Conservation (phyloP, 345 rosid species). For the Brassica rapa region DNA sequence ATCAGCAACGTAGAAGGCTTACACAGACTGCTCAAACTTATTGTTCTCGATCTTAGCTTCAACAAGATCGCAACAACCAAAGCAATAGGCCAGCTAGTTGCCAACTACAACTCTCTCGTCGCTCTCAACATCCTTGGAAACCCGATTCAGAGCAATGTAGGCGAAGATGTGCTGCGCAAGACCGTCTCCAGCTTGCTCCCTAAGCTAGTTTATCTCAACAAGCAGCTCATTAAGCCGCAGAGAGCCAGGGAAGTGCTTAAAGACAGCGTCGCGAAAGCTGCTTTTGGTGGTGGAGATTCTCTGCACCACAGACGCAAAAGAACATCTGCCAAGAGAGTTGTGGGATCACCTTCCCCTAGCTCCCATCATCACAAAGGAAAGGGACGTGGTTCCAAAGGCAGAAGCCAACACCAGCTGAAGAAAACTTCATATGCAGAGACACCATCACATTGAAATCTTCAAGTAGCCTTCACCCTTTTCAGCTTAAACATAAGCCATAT, state of each 20-base stretch:
- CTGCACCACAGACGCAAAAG: conserved; percentile 32
- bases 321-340: conserved; percentile 25
- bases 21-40: conserved; percentile 86
- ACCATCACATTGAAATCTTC: conserved; percentile 1
- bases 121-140: conserved; percentile 85
- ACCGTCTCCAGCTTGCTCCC: conserved; percentile 77
- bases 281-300: conserved; percentile 57
- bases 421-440: conserved; percentile 30
- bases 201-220: conserved; percentile 77
- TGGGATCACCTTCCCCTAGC: conserved; percentile 36
- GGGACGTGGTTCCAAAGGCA: conserved; percentile 42
- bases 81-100: conserved; percentile 87
- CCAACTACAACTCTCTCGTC: conserved; percentile 74
- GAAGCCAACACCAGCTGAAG: conserved; percentile 39
- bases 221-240: conserved; percentile 74
- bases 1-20: conserved; percentile 82
- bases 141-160: conserved; percentile 68
- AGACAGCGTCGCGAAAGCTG: conserved; percentile 81
- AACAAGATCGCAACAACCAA: conserved; percentile 88
- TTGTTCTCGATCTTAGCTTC: conserved; percentile 86
- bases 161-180: conserved; percentile 80
- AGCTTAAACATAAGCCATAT: conserved; percentile 36
- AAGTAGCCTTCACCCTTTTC: conserved; percentile 52
- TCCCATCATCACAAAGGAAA: conserved; percentile 31
- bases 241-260: conserved; percentile 68